Conservation (phyloP, 2,329 filamentous ascomycete species). For the Pseudopithomyces maydicus region DNA sequence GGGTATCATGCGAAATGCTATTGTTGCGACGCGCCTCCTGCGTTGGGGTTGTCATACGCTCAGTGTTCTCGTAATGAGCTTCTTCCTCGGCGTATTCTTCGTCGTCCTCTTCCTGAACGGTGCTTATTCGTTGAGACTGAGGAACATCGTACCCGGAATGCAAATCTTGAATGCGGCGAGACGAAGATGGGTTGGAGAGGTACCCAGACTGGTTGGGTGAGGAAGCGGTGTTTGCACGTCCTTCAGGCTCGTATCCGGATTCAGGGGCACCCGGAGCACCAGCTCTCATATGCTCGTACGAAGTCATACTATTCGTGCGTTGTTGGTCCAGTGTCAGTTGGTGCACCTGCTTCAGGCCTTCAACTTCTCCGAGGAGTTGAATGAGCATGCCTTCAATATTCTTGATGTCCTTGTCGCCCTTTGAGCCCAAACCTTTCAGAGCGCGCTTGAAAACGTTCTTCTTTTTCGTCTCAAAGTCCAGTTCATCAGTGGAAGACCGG, state of each 20-base stretch:
- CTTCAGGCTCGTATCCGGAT: slow-evolving; percentile 81
- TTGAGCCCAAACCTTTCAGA: slow-evolving; percentile 86
- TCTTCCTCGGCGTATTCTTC: slow-evolving; percentile 73
- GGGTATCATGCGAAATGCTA: slow-evolving; percentile 49
- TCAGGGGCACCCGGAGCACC: slow-evolving; percentile 69
- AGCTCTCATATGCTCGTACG: slow-evolving; percentile 72
- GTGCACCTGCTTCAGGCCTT: slow-evolving; percentile 60
- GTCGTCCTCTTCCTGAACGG: slow-evolving; percentile 79
- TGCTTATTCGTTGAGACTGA: slow-evolving; percentile 82
- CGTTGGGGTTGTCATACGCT: slow-evolving; percentile 65
- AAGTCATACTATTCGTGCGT: slow-evolving; percentile 61
- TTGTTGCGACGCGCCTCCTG: slow-evolving; percentile 54
- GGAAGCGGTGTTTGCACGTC: slow-evolving; percentile 75
- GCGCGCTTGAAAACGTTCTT: slow-evolving; percentile 93
- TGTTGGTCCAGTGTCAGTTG: slow-evolving; percentile 37
- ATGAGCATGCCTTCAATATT: slow-evolving; percentile 76
- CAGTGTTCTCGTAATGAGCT: slow-evolving; percentile 64
- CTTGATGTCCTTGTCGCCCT: slow-evolving; percentile 83
- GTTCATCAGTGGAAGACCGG: slow-evolving; percentile 57
- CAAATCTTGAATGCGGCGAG: slow-evolving; percentile 52
- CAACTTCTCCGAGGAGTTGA: slow-evolving; percentile 89
- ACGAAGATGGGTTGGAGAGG: slow-evolving; percentile 64
- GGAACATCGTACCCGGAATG: slow-evolving; percentile 59
- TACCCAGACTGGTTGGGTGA: slow-evolving; percentile 78
- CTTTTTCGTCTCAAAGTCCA: slow-evolving; percentile 73